Evolutionary conservation across 768 basidiomycete genomes (phyloP).

Genomic region (Boletellus emodensis): DNA sequence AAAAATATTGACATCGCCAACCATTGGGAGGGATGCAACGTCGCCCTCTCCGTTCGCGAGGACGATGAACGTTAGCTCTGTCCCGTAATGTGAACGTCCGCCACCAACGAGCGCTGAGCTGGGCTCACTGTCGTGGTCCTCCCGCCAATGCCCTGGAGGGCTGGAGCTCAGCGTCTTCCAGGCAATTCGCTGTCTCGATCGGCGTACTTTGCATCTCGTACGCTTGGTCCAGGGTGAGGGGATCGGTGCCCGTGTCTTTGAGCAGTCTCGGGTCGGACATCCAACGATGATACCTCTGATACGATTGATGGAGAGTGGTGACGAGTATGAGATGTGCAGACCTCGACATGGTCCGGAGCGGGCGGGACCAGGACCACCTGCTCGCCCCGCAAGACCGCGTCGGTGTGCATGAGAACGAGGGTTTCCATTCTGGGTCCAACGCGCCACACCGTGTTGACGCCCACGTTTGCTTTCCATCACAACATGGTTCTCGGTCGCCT

Average conservation of each 20-base stretch:
- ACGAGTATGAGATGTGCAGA: neutral
- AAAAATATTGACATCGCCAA: conserved; percentile 93
- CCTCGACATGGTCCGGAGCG: conserved; percentile 48
- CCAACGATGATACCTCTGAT: conserved; percentile 82
- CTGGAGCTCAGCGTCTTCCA: neutral
- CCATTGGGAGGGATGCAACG: conserved; percentile 53
- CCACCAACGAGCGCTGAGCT: neutral
- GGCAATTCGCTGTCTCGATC: neutral
- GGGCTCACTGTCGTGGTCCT: conserved; percentile 70
- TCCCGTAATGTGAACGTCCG: neutral
- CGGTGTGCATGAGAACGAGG: conserved; percentile 16
- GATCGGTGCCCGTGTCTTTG: conserved; percentile 80
- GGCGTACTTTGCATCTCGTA: conserved; percentile 82
- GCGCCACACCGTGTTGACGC: too few species aligned
- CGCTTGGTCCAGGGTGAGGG: conserved; percentile 75
- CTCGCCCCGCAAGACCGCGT: conserved; percentile 54
- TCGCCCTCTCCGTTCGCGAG: conserved; percentile 41
- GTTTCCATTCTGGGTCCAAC: conserved; percentile 14
- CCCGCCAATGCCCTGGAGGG: conserved; percentile 71
- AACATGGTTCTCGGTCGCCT: conserved; percentile 66
- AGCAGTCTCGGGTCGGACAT: conserved; percentile 75
- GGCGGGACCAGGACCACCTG: conserved; percentile 82
- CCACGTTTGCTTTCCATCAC: too few species aligned
- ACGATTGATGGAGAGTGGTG: neutral
- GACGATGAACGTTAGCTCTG: conserved; percentile 88